phyloP scores from a whole-genome alignment of 148 eudicot genomes.

The Simmondsia chinensis region DNA sequence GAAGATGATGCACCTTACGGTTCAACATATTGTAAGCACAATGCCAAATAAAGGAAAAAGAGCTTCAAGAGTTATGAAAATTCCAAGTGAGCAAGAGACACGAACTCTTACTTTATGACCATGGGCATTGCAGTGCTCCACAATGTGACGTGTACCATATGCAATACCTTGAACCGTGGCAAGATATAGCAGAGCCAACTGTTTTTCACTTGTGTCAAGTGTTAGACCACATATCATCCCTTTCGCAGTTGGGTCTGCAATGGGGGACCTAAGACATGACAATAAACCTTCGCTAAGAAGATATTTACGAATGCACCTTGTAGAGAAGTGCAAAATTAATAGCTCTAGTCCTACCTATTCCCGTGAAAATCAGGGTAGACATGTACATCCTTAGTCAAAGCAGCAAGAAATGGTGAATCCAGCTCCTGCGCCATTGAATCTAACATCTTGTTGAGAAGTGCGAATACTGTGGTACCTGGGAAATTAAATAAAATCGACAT shows the following conservation, averaged over 20 bases:
- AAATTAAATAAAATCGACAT: slow-evolving; percentile 3
- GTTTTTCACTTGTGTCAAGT: slow-evolving; percentile 80
- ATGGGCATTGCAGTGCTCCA: slow-evolving; percentile 90
- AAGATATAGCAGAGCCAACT: slow-evolving; percentile 83
- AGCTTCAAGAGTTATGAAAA: no score
- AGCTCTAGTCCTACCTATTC: slow-evolving; percentile 48
- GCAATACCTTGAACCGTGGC: slow-evolving; percentile 95
- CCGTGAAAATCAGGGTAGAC: slow-evolving; percentile 97
- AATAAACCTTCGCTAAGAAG: slow-evolving; percentile 1
- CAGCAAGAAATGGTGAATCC: slow-evolving; percentile 57
- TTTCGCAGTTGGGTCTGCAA: slow-evolving; percentile 87
- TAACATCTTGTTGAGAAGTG: slow-evolving; percentile 65
- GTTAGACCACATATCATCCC: slow-evolving; percentile 85
- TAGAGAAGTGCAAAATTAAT: neutral
- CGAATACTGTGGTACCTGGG: slow-evolving; percentile 63
- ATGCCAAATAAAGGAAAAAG: no score
- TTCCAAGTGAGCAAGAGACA: neutral
- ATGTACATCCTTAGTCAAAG: slow-evolving; percentile 78
- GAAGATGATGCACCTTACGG: neutral
- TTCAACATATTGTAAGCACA: no score
- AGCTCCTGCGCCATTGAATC: slow-evolving; percentile 53
- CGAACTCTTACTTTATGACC: slow-evolving; percentile 74
- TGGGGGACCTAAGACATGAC: slow-evolving; percentile 70
- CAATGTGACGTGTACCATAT: slow-evolving; percentile 94
- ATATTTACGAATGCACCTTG: no score